Evolutionary conservation across 345 rosid genomes (phyloP), one percentile per base, ranked within the genome.

Genomic region (Aethionema arabicum): DNA sequence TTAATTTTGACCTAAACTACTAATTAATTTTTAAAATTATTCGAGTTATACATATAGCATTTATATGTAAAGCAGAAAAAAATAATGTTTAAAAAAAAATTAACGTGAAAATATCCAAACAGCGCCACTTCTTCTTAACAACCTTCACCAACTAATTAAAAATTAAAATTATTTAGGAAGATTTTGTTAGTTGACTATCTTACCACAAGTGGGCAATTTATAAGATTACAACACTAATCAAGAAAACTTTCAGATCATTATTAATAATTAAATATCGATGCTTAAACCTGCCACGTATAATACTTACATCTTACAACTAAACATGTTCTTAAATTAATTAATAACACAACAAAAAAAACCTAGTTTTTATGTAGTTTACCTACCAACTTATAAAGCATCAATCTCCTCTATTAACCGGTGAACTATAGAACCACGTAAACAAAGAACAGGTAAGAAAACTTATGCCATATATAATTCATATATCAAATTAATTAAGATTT

Each of bases 91-190:
- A 13, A 32, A 32, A n/a, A n/a, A 21, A 21, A 21, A 52, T 29
- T 9, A 11, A 68, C 39, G 47, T 47, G 52, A 39, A 39, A 47
- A 54, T 39, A 51, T 45, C 46, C 63, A 62, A 21, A 55, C 52
- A 49, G 12, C 36, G 56, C 74, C 74, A 69, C 52, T 69, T 69
- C 60, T 70, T 70, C 75, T 51, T 71, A 71, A 57, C 70, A 57
- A 64, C 75, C 48, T 64, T 64, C 70, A 71, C 70, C 61, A 71
- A 71, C 75, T 60, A 57, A 43, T 38, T 30, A 35, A 64, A 41
- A 64, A 21, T 64, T 70, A 4, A 55, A 13, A 11, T 42, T 9
- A 5, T 10, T 27, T 6, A 49, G 10, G 3, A 13, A 42, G 39
- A 56, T 51, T 53, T 37, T 46, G 27, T 55, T 54, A 61, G 44